A percentile compares a stretch with the other conserved stretches of the same genome.
Evolutionary conservation across 305 asterid species (phyloP).

Genomic region (Fraxinus latifolia): DNA sequence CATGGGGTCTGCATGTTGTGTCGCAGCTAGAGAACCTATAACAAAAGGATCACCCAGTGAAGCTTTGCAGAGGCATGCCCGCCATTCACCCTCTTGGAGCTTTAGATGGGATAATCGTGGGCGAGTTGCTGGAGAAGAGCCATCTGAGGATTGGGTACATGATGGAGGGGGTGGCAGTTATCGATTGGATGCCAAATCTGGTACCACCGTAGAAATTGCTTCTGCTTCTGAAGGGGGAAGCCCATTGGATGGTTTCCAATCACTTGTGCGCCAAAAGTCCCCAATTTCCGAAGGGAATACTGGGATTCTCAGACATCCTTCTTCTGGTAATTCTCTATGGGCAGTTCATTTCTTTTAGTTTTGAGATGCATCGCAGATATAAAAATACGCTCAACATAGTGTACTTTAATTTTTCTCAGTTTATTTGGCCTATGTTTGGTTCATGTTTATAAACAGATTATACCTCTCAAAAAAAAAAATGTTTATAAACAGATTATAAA

Average conservation of each 20-base stretch:
- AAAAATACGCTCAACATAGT: neutral
- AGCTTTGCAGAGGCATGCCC: constrained; percentile 32
- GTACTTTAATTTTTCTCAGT: neutral
- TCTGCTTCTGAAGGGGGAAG: constrained; percentile 77
- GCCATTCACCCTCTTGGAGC: constrained; percentile 94
- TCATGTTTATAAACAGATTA: too few species aligned
- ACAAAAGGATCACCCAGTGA: neutral
- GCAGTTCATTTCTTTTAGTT: neutral
- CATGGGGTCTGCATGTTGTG: constrained; percentile 8
- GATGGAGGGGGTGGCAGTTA: constrained; percentile 46
- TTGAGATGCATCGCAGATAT: constrained; percentile 12
- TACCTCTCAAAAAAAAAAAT: too few species aligned
- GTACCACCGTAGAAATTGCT: constrained; percentile 51
- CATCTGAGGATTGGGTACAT: constrained; percentile 56
- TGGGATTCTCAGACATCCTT: constrained; percentile 39
- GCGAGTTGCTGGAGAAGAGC: constrained; percentile 55
- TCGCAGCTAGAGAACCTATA: neutral
- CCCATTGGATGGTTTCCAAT: constrained; percentile 64
- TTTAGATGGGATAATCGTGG: constrained; percentile 95
- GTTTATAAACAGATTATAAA: neutral
- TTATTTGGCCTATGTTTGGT: neutral
- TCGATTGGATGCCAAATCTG: constrained; percentile 47
- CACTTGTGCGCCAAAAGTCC: constrained; percentile 63
- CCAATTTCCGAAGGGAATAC: constrained; percentile 58
- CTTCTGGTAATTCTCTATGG: constrained; percentile 43